Base-by-base conservation (phyloP, 2,329 filamentous ascomycete species). In the Cercospora sesami region DNA sequence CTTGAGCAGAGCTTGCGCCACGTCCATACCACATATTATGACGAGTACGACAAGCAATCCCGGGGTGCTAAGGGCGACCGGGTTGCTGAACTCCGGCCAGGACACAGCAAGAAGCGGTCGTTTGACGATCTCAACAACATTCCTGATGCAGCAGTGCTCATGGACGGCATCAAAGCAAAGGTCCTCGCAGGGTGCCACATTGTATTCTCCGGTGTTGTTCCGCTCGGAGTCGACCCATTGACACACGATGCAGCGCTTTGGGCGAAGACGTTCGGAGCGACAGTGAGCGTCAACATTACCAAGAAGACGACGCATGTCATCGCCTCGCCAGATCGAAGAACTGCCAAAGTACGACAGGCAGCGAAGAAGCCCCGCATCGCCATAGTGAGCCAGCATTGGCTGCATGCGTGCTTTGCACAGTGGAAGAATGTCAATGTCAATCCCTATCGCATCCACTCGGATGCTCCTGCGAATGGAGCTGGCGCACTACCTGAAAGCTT, bases 361-460 rank as follows among this genome's bases (percentile, higher is more conserved):
- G 90, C 91, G 14, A 88, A 89, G 71, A 84, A 90, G 0, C 87
- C 88, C 16, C 71, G 76, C 62, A 91, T 98, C 79, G 94, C 93
- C 78, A 96, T 99, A 67, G 95, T 99, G 59, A 93, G 90, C 73
- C 91, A 93, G 63, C 89, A 92, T 74, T 99, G 95, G 95, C 87
- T 99, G 31, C 86, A 90, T 33, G 91, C 94, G 73, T 96, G 90
- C 65, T 88, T 98, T 71, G 90, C 89, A 28, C 90, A 91, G 78
- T 99, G 95, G 95, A 84, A 86, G 70, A 89, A 87, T 66, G 83
- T 96, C 10, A 89, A 95, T 65, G 94, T 97, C 78, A 84, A 84
- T 2, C 89, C 90, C 0, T 97, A 94, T 75, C 82, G 91, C n/a
- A 85, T 96, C 58, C 85, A 90, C n/a, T 85, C 93, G 2, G 89